Evolutionary conservation across 768 basidiomycete genomes (phyloP).

Genomic region (Coprinellus micaceus): DNA sequence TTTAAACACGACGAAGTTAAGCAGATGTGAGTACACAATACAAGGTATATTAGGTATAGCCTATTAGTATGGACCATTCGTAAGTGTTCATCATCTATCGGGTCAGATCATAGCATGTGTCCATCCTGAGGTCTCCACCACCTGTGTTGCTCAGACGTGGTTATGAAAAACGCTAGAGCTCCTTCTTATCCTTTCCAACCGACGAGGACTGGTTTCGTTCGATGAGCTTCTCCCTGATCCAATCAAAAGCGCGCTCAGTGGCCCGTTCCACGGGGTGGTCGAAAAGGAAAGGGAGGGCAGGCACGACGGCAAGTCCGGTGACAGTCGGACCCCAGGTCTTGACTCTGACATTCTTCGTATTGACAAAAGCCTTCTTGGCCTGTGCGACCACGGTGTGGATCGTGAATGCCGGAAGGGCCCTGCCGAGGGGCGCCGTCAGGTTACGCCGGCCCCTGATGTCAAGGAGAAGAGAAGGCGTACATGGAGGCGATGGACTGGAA

Average conservation of each 20-base stretch:
- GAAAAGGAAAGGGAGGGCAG: slow-evolving; percentile 69
- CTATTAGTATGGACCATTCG: no score
- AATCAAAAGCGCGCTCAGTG: slow-evolving; percentile 66
- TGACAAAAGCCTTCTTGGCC: slow-evolving; percentile 62
- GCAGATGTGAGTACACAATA: no score
- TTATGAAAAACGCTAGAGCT: no score
- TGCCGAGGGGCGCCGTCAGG: slow-evolving; percentile 24
- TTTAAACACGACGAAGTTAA: no score
- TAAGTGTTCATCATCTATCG: no score
- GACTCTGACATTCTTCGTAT: slow-evolving; percentile 52
- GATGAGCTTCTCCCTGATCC: slow-evolving; percentile 57
- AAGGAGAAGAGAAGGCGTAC: slow-evolving; percentile 36
- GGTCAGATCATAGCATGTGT: no score
- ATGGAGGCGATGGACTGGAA: slow-evolving; percentile 84
- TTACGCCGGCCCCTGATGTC: slow-evolving; percentile 6
- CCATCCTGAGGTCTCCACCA: no score
- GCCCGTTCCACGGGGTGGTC: slow-evolving; percentile 76
- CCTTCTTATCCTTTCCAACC: slow-evolving; percentile 17
- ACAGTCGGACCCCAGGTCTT: slow-evolving; percentile 74
- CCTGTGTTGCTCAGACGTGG: no score
- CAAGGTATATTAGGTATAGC: no score
- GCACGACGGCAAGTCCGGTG: slow-evolving; percentile 71
- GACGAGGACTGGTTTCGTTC: slow-evolving; percentile 28
- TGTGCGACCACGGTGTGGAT: slow-evolving; percentile 81
- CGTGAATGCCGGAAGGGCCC: slow-evolving; percentile 81